Percentiles rank a stretch among this genome's conserved stretches.
Conservation (phyloP, 108 stramenopile genomes). For the Ochromonas danica region DNA sequence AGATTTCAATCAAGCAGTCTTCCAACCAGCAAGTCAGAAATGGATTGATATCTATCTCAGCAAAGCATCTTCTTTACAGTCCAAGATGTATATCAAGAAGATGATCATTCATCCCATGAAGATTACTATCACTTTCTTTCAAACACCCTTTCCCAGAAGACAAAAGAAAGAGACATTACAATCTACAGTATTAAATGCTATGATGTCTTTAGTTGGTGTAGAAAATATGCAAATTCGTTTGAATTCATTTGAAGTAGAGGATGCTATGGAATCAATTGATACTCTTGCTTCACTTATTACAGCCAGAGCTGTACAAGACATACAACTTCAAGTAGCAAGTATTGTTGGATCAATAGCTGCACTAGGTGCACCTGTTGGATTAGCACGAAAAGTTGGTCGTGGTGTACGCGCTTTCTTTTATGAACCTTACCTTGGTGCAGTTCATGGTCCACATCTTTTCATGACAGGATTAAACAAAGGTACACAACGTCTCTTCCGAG, state of each 20-base stretch:
- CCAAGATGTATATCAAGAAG: constrained; percentile 23
- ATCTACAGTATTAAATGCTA: constrained; percentile 6
- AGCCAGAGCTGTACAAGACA: not conserved
- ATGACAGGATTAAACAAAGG: constrained; percentile 22
- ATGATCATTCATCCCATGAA: constrained; percentile 30
- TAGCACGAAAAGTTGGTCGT: constrained; percentile 30
- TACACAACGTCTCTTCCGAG: not conserved
- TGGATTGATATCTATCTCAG: not conserved
- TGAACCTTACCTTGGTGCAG: constrained; percentile 31
- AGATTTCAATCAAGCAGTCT: not conserved
- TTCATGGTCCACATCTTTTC: constrained; percentile 18
- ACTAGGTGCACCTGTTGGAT: constrained; percentile 20
- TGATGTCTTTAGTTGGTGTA: constrained; percentile 1
- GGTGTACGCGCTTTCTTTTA: constrained; percentile 29
- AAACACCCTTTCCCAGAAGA: constrained; percentile 2
- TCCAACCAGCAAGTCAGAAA: not conserved
- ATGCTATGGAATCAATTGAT: constrained; percentile 27
- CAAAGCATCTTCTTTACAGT: not conserved
- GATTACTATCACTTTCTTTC: constrained; percentile 8
- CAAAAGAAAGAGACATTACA: constrained; percentile 10
- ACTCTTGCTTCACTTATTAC: not conserved
- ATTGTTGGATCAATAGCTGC: constrained; percentile 24
- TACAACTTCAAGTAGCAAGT: not conserved
- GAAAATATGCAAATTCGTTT: constrained; percentile 26
- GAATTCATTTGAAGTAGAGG: constrained; percentile 16